Percentiles rank a stretch among this genome's conserved stretches.
Conservation (phyloP, 441 rosid genomes). For the Mallotus repandus region DNA sequence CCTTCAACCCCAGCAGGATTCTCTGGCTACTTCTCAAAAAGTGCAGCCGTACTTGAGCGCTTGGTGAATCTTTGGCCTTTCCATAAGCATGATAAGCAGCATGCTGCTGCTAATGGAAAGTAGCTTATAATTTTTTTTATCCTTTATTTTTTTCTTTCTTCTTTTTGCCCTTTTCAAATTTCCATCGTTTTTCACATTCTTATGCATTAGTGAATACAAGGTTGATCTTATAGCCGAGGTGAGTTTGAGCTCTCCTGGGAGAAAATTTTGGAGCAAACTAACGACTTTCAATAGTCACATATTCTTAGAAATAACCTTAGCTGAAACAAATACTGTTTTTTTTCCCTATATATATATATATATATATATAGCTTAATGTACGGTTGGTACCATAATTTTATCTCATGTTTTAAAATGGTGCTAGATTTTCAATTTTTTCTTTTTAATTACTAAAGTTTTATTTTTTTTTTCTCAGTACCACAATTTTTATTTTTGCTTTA, state of each 20-base stretch:
- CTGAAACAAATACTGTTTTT: not conserved
- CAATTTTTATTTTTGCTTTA: too few relatives aligned
- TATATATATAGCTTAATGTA: not conserved
- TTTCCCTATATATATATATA: not conserved
- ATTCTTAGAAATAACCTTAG: not conserved
- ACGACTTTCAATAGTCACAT: constrained; percentile 2
- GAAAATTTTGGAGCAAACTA: constrained; percentile 19
- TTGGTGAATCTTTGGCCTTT: constrained; percentile 96
- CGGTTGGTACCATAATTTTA: too few relatives aligned
- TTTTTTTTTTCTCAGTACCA: too few relatives aligned
- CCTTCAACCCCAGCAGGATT: constrained; percentile 90
- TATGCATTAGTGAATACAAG: too few relatives aligned
- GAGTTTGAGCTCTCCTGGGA: constrained; percentile 19
- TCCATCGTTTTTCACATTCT: too few relatives aligned
- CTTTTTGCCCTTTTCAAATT: too few relatives aligned
- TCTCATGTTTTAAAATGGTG: too few relatives aligned
- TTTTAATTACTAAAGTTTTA: too few relatives aligned
- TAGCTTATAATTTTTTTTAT: constrained; percentile 17
- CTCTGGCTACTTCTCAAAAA: constrained; percentile 93
- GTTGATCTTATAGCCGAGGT: constrained; percentile 14
- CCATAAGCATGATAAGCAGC: constrained; percentile 75
- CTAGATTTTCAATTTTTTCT: too few relatives aligned
- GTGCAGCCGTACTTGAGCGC: constrained; percentile 96
- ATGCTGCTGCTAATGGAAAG: constrained; percentile 60
- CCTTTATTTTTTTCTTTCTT: not conserved